These are phyloP conservation scores for Aspergillus ochraceoroseus DNA, from an alignment of 2,329 filamentous ascomycete species.

Conservation along the genomic window DNA sequence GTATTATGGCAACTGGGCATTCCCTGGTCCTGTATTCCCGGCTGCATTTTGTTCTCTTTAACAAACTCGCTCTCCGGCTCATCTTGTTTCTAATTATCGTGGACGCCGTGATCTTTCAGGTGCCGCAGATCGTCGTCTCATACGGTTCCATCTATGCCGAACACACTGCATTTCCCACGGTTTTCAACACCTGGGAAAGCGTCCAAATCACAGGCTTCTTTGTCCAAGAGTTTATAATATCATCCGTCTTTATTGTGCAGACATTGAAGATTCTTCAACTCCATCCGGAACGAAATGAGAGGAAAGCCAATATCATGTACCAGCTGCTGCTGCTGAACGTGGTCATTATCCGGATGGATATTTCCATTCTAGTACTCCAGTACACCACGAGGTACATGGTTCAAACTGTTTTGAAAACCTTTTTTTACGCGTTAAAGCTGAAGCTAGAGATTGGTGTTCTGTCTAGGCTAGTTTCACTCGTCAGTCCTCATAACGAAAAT, in stretches of 20 bases:
- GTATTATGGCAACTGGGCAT: constrained; percentile 57
- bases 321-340: constrained; percentile 48
- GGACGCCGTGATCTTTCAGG: constrained; percentile 50
- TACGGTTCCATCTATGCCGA: constrained; percentile 37
- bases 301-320: constrained; percentile 41
- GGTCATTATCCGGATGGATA: constrained; percentile 44
- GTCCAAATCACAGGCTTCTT: constrained; percentile 41
- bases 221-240: constrained; percentile 43
- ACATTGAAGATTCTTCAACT: constrained; percentile 43
- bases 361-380: constrained; percentile 40
- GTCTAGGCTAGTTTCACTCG: no score
- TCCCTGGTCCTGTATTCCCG: constrained; percentile 59
- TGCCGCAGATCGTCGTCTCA: constrained; percentile 51
- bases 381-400: constrained; percentile 41
- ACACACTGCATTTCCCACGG: constrained; percentile 18
- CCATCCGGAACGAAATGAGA: constrained; percentile 29
- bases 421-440: constrained; percentile 47
- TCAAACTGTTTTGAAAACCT: constrained; percentile 43
- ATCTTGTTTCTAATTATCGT: constrained; percentile 55
- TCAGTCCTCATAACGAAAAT: no score
- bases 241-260: constrained; percentile 49
- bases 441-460: constrained; percentile 48
- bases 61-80: constrained; percentile 43
- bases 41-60: constrained; percentile 54
- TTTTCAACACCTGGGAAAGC: constrained; percentile 42